Percentiles rank a stretch among this genome's conserved stretches.
These are phyloP conservation scores for Pestalotiopsis sp. DNA, from an alignment of 2,329 filamentous ascomycete genomes.

Conservation along the genomic window DNA sequence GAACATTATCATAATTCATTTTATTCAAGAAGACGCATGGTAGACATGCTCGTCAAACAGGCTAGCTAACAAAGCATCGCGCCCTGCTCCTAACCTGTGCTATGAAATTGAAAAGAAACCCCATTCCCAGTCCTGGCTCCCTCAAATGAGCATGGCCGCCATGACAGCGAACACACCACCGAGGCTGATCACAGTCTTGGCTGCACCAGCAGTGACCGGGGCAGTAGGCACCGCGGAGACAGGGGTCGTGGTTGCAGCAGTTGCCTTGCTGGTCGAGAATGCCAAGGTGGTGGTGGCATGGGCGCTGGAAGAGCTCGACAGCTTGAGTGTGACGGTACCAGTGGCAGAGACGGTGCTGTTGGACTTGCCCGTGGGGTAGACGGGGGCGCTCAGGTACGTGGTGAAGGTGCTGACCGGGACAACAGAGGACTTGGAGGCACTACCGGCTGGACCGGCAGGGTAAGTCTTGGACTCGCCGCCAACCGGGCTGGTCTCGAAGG, in stretches of 20 bases:
- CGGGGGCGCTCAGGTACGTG: constrained; percentile 56
- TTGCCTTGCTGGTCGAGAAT: not conserved
- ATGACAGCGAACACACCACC: constrained; percentile 19
- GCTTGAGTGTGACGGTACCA: constrained; percentile 47
- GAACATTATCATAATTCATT: not conserved
- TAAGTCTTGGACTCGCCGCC: constrained; percentile 62
- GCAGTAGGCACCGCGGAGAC: constrained; percentile 11
- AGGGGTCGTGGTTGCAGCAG: not conserved
- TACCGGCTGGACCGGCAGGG: constrained; percentile 62
- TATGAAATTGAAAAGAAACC: not conserved
- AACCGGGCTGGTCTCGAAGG: constrained; percentile 39
- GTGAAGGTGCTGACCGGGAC: constrained; percentile 47
- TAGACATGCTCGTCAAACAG: not conserved
- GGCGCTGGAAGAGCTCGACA: not conserved
- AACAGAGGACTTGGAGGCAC: constrained; percentile 8
- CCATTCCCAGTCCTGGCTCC: not conserved
- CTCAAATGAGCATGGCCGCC: constrained; percentile 7
- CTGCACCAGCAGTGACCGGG: constrained; percentile 23
- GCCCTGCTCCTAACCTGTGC: not conserved
- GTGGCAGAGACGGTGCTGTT: constrained; percentile 64
- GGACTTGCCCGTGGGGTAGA: constrained; percentile 73
- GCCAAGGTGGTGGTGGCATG: not conserved
- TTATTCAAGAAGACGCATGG: not conserved
- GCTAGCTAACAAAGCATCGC: not conserved
- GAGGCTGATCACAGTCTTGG: constrained; percentile 22